These are phyloP conservation scores for Ceratocystis alfenasii DNA, from an alignment of 2,329 filamentous ascomycete species.

Conservation along the genomic window DNA sequence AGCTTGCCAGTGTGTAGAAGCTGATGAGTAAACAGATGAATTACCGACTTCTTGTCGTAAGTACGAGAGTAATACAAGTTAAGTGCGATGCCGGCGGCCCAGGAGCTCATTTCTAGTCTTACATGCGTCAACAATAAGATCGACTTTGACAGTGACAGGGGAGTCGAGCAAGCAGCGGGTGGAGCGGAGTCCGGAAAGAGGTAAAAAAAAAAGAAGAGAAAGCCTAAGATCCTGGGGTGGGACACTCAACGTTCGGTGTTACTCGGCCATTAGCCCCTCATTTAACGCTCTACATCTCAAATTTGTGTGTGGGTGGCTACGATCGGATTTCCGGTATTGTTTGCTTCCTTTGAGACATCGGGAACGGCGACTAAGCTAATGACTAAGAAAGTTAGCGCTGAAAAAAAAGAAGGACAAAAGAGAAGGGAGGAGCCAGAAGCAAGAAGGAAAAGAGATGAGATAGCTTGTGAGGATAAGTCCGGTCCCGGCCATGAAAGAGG, in stretches of 20 bases:
- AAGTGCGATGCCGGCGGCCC: conserved; percentile 6
- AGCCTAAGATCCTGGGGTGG: neutral
- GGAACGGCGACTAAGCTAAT: conserved; percentile 4
- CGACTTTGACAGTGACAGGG: neutral
- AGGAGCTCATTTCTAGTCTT: neutral
- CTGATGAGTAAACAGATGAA: conserved; percentile 6
- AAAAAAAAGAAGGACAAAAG: neutral
- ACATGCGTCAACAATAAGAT: neutral
- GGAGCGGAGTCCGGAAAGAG: conserved; percentile 8
- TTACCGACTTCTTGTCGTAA: conserved; percentile 6
- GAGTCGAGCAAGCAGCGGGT: neutral
- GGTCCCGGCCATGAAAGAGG: neutral
- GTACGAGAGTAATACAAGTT: neutral
- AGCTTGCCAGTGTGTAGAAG: neutral
- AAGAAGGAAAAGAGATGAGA: neutral
- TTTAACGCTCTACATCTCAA: neutral
- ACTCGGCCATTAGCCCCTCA: neutral
- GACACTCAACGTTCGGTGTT: neutral
- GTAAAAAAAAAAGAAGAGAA: neutral
- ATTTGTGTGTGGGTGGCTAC: neutral
- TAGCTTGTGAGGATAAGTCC: neutral
- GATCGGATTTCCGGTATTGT: conserved; percentile 10
- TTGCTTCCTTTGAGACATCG: conserved; percentile 4
- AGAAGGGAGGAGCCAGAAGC: neutral
- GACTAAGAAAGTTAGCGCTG: neutral